These are phyloP conservation scores for Hygrocybe coccinea DNA, from an alignment of 768 basidiomycete species.

Conservation along the genomic window DNA sequence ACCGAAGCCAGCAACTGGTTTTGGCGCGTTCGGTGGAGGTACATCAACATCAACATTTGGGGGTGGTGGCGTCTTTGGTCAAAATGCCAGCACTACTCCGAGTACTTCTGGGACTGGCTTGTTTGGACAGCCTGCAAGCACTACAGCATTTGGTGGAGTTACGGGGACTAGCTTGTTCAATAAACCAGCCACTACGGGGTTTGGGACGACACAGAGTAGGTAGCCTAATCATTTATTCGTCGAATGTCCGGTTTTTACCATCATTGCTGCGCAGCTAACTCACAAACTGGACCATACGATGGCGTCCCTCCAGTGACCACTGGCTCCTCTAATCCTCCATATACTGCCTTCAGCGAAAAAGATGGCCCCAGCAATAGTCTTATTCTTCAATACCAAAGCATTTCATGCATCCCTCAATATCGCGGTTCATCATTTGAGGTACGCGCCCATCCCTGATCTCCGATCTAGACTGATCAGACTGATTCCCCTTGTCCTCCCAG, in stretches of 20 bases:
- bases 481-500: slow-evolving; percentile 33
- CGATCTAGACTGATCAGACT: background rate
- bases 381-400: slow-evolving; percentile 73
- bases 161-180: slow-evolving; percentile 34
- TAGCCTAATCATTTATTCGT: slow-evolving; percentile 3
- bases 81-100: slow-evolving; percentile 36
- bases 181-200: slow-evolving; percentile 32
- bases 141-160: slow-evolving; percentile 44
- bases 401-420: slow-evolving; percentile 76
- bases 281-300: slow-evolving; percentile 24
- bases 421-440: slow-evolving; percentile 75
- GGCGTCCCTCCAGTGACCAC: slow-evolving; percentile 54
- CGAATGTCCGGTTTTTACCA: background rate
- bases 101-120: slow-evolving; percentile 38
- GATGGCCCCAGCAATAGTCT: slow-evolving; percentile 43
- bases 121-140: slow-evolving; percentile 52
- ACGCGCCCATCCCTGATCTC: slow-evolving; percentile 1
- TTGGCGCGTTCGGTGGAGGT: slow-evolving; percentile 70
- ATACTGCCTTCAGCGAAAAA: slow-evolving; percentile 57
- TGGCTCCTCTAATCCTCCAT: slow-evolving; percentile 66
- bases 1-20: slow-evolving; percentile 66
- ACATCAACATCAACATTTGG: slow-evolving; percentile 49
- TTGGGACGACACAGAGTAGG: slow-evolving; percentile 39
- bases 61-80: slow-evolving; percentile 44
- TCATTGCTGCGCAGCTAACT: slow-evolving; percentile 23